Evolutionary conservation across 371 early-diverging fungal genomes (phyloP), one percentile per base, ranked within the genome.

Genomic region (Parasitella parasitica): DNA sequence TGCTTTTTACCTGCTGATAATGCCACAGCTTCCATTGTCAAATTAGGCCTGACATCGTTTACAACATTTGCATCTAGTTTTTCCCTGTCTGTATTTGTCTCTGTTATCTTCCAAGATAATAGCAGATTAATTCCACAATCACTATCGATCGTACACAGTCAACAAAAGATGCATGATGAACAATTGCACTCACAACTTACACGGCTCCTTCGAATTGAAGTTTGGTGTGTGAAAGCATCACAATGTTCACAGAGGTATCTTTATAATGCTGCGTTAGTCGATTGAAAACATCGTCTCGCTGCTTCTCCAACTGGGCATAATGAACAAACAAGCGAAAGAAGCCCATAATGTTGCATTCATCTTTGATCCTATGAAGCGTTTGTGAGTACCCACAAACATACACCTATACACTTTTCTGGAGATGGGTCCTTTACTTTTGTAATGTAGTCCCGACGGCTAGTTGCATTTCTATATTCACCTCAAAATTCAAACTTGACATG

Each of bases 291-390:
- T 3, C 16, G 18, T 59, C 55, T 30, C 73, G 41, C 24, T 69
- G 64, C n/a, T 64, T 27, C 6, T 59, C 56, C 7, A 78, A 32
- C 38, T 59, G 43, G n/a, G 63, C 69, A 63, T 68, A 68, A 56
- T 68, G 69, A 12, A 62, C 57, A 8, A 76, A 18, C 15, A 74
- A 32, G 20, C 69, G 64, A 27, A 79, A 79, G 37, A 79, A 76
- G 0, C 32, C 63, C 4, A 79, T 13, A 2, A 79, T 37, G 49
- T 76, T 36, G 32, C 64, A 58, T 22, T 71, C 69, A 38, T 70
- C 60, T 41, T 65, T 68, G 26, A 76, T 56, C 20, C 79, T 79
- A 24, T 8, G 1, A 32, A 4, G 11, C 11, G 4, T 8, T 8
- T 2, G 32, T 32, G 6, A 32, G 8, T 32, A 32, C 32, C n/a